Base-by-base conservation (phyloP, 1,284 basidiomycete species). In the Apiotrichum brassicae region DNA sequence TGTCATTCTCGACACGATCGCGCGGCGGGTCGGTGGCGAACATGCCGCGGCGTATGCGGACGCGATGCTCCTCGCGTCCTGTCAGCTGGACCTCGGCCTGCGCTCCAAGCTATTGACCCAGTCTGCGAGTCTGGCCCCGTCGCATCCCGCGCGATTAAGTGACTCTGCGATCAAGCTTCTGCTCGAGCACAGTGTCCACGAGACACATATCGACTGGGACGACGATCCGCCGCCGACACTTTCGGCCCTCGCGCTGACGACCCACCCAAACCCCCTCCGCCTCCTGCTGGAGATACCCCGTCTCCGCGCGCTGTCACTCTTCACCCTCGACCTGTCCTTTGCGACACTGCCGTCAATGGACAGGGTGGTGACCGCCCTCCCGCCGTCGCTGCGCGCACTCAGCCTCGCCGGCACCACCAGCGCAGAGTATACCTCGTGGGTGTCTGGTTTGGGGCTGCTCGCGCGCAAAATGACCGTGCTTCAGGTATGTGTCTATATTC, bases 251-350 rank as follows among this genome's bases (percentile, higher is more conserved):
- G 45, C 62, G 2, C 43, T 68, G 14, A 62, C 61, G 0, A 36
- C 56, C 13, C 63, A 68, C 38, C 49, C 66, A 0, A 45, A 49
- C 13, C 65, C 68, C 2, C 34, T 53, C 5, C 36, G 49, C 0
- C 26, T 70, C 24, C 52, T 70, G 1, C 56, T 58, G 11, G 51
- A 57, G 28, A 23, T 60, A 4, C 54, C 57, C 6, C 32, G 35
- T 32, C 24, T 54, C 13, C 36, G 46, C 3, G 20, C 32, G 16
- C 7, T 33, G 3, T 18, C 44, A 3, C 46, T 59, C 26, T 63
- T 58, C 5, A 65, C 62, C 2, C 46, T 70, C 37, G 63, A 70
- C 50, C 53, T 70, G 7, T 57, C 61, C 11, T 68, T 61, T 36
- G 53, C 53, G 6, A 57, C 56, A 0, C n/a, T 70, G 3, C 52